Conservation (phyloP, 306 rosid genomes). For the Heteromeles arbutifolia region DNA sequence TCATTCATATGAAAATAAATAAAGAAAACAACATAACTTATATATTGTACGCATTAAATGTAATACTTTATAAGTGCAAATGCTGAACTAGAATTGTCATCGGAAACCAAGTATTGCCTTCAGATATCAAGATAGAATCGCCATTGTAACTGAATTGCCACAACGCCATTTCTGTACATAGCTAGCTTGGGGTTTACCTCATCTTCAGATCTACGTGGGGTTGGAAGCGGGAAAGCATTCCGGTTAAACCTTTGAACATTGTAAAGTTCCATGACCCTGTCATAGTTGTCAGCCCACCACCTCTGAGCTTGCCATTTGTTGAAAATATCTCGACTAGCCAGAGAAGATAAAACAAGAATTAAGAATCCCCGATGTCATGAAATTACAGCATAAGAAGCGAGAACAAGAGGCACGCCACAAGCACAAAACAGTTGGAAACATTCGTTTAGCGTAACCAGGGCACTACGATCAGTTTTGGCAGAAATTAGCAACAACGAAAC, state of each 20-base stretch:
- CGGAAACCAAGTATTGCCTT: background rate
- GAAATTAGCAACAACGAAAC: background rate
- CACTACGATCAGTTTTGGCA: background rate
- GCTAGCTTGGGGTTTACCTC: constrained; percentile 46
- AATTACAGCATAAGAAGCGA: background rate
- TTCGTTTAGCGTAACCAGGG: background rate
- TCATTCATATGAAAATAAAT: background rate
- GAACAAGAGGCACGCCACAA: background rate
- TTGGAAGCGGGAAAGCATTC: constrained; percentile 75
- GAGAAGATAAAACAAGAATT: background rate
- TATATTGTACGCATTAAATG: background rate
- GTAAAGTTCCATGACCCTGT: constrained; percentile 92
- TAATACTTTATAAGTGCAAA: background rate
- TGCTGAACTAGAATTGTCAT: background rate
- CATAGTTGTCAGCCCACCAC: constrained; percentile 95
- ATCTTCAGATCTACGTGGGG: constrained; percentile 88
- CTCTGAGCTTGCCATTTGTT: constrained; percentile 98
- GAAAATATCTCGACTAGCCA: constrained; percentile 72
- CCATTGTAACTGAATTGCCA: background rate
- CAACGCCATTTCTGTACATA: background rate
- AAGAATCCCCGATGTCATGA: background rate
- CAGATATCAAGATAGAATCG: background rate
- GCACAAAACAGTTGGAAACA: background rate
- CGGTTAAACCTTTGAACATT: constrained; percentile 89
- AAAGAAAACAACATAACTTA: background rate